phyloP scores from a whole-genome alignment of 768 basidiomycete genomes.

The Clavulina sp. region DNA sequence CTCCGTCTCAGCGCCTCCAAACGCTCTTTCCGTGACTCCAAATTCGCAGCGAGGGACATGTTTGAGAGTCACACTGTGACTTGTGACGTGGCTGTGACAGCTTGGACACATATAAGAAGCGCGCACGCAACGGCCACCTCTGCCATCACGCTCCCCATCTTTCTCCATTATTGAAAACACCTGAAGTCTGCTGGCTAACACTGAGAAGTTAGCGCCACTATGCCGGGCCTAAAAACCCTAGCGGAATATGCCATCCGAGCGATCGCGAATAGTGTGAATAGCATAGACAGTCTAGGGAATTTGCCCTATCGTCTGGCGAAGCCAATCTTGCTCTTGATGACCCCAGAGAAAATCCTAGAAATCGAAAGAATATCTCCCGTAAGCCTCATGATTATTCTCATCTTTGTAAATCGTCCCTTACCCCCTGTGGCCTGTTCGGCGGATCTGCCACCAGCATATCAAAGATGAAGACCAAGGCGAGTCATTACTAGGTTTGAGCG shows the following conservation, averaged over 20 bases:
- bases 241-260: not conserved
- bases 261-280: not conserved
- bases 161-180: not conserved
- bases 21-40: conserved; percentile 67
- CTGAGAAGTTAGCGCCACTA: too few relatives aligned
- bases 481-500: not conserved
- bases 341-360: not conserved
- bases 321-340: not conserved
- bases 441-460: not conserved
- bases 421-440: not conserved
- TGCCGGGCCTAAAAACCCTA: not conserved
- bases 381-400: not conserved
- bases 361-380: conserved; percentile 1
- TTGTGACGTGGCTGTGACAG: too few relatives aligned
- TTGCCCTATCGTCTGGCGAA: conserved; percentile 1
- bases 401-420: not conserved
- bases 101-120: too few relatives aligned
- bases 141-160: not conserved
- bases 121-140: not conserved
- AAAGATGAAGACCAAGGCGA: conserved; percentile 2
- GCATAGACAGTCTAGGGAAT: not conserved
- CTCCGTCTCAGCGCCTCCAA: conserved; percentile 56
- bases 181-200: not conserved
- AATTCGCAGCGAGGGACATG: conserved; percentile 61
- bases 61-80: not conserved